Percentiles rank a stretch among this genome's conserved stretches.
These are phyloP conservation scores for Porodaedalea pini DNA, from an alignment of 1,284 basidiomycete species.

Conservation along the genomic window DNA sequence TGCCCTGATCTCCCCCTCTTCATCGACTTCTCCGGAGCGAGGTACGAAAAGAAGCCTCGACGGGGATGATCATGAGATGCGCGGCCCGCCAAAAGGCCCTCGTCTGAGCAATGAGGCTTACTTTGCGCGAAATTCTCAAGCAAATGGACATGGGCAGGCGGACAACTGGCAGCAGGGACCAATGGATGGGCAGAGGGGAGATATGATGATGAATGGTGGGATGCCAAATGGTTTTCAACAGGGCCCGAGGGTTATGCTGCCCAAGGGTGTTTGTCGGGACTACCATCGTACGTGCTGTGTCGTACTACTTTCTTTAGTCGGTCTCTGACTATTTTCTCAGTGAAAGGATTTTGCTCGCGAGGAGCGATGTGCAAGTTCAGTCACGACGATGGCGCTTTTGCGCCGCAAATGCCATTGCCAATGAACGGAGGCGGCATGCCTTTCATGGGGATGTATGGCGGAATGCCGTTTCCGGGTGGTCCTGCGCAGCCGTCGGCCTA, in stretches of 20 bases:
- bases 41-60: constrained; percentile 62
- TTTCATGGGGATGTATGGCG: constrained; percentile 64
- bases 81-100: constrained; percentile 64
- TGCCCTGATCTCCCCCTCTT: constrained; percentile 47
- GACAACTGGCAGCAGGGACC: constrained; percentile 35
- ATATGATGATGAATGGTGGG: constrained; percentile 31
- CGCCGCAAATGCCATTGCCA: constrained; percentile 43
- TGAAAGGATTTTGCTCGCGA: constrained; percentile 86
- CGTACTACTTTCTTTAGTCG: background rate
- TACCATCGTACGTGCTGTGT: constrained; percentile 72
- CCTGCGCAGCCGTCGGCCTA: constrained; percentile 50
- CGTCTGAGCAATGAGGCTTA: constrained; percentile 58
- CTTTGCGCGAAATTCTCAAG: constrained; percentile 53
- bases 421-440: constrained; percentile 51
- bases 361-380: constrained; percentile 90
- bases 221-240: constrained; percentile 20
- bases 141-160: constrained; percentile 33
- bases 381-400: constrained; percentile 80
- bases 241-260: constrained; percentile 18
- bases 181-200: constrained; percentile 32
- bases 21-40: constrained; percentile 43
- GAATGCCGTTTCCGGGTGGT: constrained; percentile 40
- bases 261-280: constrained; percentile 71
- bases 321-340: constrained; percentile 37
- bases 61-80: constrained; percentile 53